phyloP scores from a whole-genome alignment of 2,329 filamentous ascomycete species.

The Colletotrichum coccodes region DNA sequence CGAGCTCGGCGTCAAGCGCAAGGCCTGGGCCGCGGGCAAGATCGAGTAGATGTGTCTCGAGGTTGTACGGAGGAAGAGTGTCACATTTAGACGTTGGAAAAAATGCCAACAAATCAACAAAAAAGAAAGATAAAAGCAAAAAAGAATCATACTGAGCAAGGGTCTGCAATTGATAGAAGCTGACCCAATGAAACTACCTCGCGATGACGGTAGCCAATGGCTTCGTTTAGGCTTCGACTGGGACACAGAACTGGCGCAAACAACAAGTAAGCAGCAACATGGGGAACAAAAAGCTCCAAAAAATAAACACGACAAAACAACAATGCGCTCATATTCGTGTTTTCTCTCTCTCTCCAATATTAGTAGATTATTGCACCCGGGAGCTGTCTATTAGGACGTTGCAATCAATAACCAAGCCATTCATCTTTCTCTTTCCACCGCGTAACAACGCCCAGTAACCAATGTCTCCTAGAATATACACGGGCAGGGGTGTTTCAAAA shows the following conservation, averaged over 20 bases:
- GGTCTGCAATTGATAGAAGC: neutral
- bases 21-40: conserved; percentile 81
- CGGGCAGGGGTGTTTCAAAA: neutral
- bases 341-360: conserved; percentile 23
- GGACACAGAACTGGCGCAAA: neutral
- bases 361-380: conserved; percentile 30
- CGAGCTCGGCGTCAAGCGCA: conserved; percentile 90
- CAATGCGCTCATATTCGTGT: neutral
- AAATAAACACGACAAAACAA: neutral
- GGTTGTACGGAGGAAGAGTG: conserved; percentile 22
- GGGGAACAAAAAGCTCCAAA: neutral
- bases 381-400: conserved; percentile 30
- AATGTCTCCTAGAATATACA: conserved; percentile 29
- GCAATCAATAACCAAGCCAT: conserved; percentile 14
- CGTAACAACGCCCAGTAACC: conserved; percentile 10
- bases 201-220: no score
- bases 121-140: neutral
- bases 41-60: conserved; percentile 49
- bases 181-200: neutral
- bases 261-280: neutral
- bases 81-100: neutral
- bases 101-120: neutral
- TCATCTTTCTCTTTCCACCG: conserved; percentile 19
- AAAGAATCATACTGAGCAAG: neutral
- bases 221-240: neutral